Evolutionary conservation across 2,329 filamentous ascomycete genomes (phyloP).

Genomic region (Diaporthe nobilis): DNA sequence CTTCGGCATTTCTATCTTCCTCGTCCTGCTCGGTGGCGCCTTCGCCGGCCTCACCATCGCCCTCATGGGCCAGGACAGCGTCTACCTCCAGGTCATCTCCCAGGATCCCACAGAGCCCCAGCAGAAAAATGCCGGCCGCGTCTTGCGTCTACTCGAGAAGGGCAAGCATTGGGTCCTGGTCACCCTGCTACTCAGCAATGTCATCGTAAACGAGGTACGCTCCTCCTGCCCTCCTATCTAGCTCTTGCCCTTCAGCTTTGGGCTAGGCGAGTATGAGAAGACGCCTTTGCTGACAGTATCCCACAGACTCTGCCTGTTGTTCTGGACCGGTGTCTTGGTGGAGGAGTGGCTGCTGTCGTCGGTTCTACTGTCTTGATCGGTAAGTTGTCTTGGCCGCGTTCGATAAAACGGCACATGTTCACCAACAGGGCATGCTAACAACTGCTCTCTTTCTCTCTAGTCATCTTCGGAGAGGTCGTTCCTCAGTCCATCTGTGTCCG

Average conservation of each 20-base stretch:
- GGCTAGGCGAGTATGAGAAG: neutral
- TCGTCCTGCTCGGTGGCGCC: constrained; percentile 90
- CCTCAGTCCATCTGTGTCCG: constrained; percentile 97
- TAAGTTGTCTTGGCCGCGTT: constrained; percentile 58
- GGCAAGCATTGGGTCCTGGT: constrained; percentile 99
- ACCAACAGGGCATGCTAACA: constrained; percentile 36
- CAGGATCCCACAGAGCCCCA: constrained; percentile 88
- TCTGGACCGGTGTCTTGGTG: constrained; percentile 91
- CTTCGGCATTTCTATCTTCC: constrained; percentile 80
- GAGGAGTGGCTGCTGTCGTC: constrained; percentile 93
- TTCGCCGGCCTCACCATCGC: constrained; percentile 96
- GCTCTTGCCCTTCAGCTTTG: neutral
- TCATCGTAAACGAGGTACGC: constrained; percentile 88
- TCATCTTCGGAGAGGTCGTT: constrained; percentile 97
- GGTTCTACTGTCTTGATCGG: constrained; percentile 95
- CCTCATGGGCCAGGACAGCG: constrained; percentile 85
- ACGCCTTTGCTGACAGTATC: neutral
- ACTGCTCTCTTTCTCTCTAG: constrained; percentile 59
- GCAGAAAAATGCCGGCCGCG: constrained; percentile 85
- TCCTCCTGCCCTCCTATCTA: neutral
- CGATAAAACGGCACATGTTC: neutral
- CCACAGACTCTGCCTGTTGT: constrained; percentile 85
- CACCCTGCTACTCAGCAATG: constrained; percentile 92
- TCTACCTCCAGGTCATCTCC: constrained; percentile 95
- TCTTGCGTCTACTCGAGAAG: constrained; percentile 83